Base-by-base conservation (phyloP, 2,329 filamentous ascomycete genomes). In the Massarina eburnea region DNA sequence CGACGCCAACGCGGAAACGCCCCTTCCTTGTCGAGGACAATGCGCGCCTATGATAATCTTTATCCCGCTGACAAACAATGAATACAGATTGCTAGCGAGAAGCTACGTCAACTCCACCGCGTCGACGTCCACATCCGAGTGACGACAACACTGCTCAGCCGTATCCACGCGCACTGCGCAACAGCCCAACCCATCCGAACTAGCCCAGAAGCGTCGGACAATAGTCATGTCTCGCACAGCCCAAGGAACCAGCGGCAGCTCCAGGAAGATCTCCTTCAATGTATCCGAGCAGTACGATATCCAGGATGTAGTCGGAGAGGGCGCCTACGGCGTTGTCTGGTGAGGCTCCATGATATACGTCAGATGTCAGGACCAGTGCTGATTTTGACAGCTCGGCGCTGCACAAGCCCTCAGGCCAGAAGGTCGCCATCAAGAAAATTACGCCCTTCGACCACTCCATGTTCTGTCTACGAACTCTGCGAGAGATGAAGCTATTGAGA, bases 341-440 rank as follows among this genome's bases (percentile, higher is more conserved):
- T 96, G 81, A 71, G 87, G 76, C 43, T 26, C 39, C 32, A 14
- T 12, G 14, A 8, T 41, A n/a, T 19, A 32, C 35, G 34, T 43
- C 45, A 35, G 38, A 3, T 43, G 41, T 27, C 24, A 30, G 19
- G 27, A 26, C 15, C 14, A 19, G 33, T 49, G 34, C 55, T 69
- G 46, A 70, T 51, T 17, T 18, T 22, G 32, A 51, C 61, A 96
- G 91, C 77, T 99, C 94, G 50, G 94, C 94, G 46, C 85, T 97
- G 59, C 94, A 99, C 79, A 97, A 97, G 77, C 94, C 94, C 18
- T 97, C 94, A 0, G 86, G 91, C 53, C 94, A 99, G 75, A 97
- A 97, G 76, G 94, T 99, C 49, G 94, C 94, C 51, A 99, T 99
- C 80, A 99, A 99, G 81, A 99, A 99, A 82, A 99, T 99, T 66